Base-by-base conservation (phyloP, 805 yeast genomes). In the Pichia rugopelliculosa region DNA sequence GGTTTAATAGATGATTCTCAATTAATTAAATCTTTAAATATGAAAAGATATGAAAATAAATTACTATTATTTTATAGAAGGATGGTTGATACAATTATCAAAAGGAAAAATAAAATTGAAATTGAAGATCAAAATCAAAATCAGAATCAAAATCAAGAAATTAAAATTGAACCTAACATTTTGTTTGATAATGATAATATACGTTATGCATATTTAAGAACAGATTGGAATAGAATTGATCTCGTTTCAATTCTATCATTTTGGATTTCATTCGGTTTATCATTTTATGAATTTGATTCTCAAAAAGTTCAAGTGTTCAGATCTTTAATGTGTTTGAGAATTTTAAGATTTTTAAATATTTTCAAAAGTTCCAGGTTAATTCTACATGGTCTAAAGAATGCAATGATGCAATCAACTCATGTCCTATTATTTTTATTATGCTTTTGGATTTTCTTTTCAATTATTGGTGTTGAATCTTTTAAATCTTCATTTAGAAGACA, bases 401-500 rank as follows among this genome's bases (percentile, higher is more conserved):
- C 96, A 1, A 72, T 82, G 0, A 87, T 90, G 0, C 83, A 88
- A 54, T 71, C 89, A 44, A 68, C 77, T 12, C 87, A 86, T 54
- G 88, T 89, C 23, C 70, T 81, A 0, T 62, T 87, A 9, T 86
- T 90, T 68, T 72, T 91, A 39, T 70, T 77, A 2, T 88, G 87
- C 53, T 91, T 91, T 63, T 85, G 96, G 87, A 59, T 83, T 2
- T 69, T 90, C 22, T 85, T 88, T 61, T 85, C 91, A 0, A 81
- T 93, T 38, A 75, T 89, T 23, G 98, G 98, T 1, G 88, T 87
- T 0, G 96, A 89, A 58, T 79, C 93, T 17, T 91, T 93, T 68
- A 83, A 84, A 59, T 78, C 93, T 0, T 90, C 97, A 0, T 69
- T 89, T 0, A 71, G 87, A 43, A 71, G 99, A 44, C 87, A 78